These are phyloP conservation scores for Pyropia yezoensis DNA, from an alignment of 23 red algal genomes.

Conservation along the genomic window DNA sequence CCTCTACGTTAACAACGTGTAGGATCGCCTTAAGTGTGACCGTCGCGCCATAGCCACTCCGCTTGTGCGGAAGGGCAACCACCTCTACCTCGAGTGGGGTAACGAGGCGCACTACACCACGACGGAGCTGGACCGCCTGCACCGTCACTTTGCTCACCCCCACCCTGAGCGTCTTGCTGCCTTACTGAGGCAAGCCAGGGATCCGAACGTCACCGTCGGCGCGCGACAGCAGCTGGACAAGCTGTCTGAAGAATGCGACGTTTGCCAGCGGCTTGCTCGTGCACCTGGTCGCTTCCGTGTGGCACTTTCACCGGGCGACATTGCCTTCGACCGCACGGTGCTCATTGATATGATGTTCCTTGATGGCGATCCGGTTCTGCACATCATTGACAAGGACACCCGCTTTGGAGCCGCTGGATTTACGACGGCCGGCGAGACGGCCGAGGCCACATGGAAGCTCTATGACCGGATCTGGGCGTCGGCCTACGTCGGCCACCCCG, in stretches of 20 bases:
- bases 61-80: neutral
- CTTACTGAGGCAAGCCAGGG: neutral
- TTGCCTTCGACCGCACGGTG: neutral
- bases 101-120: conserved; percentile 1
- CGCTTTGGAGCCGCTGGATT: neutral
- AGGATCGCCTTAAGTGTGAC: neutral
- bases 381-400: neutral
- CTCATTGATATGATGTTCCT: conserved; percentile 3
- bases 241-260: neutral
- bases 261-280: neutral
- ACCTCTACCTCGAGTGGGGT: conserved; percentile 11
- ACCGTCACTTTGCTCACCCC: neutral
- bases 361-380: neutral
- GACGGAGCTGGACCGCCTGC: neutral
- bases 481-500: conserved; percentile 5
- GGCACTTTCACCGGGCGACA: neutral
- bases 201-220: neutral
- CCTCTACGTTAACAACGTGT: conserved; percentile 15
- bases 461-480: neutral
- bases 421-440: neutral
- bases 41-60: neutral
- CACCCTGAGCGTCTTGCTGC: neutral
- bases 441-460: neutral
- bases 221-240: neutral
- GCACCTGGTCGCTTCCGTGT: neutral